Conservation (phyloP, 2,329 filamentous ascomycete species). For the Metarhizium sp. region DNA sequence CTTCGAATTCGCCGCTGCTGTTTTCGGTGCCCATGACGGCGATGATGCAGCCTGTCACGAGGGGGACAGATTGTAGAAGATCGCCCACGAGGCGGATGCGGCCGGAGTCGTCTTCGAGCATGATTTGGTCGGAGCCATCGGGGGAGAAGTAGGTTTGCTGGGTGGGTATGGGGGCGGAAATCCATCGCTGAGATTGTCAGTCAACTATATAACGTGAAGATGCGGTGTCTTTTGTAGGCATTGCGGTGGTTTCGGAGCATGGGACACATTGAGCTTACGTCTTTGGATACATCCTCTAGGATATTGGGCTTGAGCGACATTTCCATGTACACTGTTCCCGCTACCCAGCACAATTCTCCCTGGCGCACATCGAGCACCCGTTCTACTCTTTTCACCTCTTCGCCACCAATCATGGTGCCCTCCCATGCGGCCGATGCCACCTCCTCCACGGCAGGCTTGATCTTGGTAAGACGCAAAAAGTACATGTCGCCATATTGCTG, state of each 20-base stretch:
- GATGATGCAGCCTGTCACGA: constrained; percentile 89
- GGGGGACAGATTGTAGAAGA: constrained; percentile 54
- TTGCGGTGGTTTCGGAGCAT: no score
- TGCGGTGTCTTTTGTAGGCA: constrained; percentile 1
- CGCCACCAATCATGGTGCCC: constrained; percentile 66
- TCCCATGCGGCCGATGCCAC: constrained; percentile 70
- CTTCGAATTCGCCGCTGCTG: constrained; percentile 81
- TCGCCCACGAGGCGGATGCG: constrained; percentile 71
- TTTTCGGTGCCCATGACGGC: constrained; percentile 96
- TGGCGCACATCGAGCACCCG: constrained; percentile 92
- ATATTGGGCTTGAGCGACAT: constrained; percentile 95
- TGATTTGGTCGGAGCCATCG: constrained; percentile 55
- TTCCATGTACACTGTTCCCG: constrained; percentile 93
- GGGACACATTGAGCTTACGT: constrained; percentile 43
- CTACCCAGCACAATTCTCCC: constrained; percentile 90
- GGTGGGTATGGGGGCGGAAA: constrained; percentile 67
- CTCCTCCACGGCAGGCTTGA: constrained; percentile 74
- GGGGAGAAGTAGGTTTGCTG: constrained; percentile 66
- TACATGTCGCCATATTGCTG: constrained; percentile 99
- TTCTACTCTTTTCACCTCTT: constrained; percentile 67
- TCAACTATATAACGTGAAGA: not conserved
- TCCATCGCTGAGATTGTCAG: constrained; percentile 60
- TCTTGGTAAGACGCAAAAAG: constrained; percentile 77
- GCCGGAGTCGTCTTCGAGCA: constrained; percentile 93
- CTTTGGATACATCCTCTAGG: constrained; percentile 87